These are phyloP conservation scores for Cystobasidium onofrii DNA, from an alignment of 768 basidiomycete genomes.

Conservation along the genomic window DNA sequence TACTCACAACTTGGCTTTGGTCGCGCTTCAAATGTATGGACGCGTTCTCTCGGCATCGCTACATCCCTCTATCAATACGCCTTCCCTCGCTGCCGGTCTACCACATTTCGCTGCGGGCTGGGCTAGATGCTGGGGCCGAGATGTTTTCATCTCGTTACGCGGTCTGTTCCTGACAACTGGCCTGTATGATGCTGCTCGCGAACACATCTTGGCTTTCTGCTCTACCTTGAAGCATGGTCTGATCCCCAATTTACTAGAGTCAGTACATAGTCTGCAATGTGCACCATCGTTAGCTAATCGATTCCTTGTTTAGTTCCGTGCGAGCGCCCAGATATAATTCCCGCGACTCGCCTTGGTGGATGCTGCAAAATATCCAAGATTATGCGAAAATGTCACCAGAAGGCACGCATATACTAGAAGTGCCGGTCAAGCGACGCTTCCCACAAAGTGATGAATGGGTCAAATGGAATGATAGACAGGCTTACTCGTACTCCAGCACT, in stretches of 20 bases:
- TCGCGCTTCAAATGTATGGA: constrained; percentile 65
- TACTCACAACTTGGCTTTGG: constrained; percentile 80
- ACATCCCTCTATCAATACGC: constrained; percentile 55
- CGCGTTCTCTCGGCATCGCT: constrained; percentile 82
- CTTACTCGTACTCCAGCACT: constrained; percentile 71
- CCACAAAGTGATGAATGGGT: constrained; percentile 92
- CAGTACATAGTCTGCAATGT: constrained; percentile 52
- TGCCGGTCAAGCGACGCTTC: constrained; percentile 83
- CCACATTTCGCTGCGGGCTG: constrained; percentile 88
- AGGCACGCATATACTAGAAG: constrained; percentile 68
- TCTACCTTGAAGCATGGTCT: constrained; percentile 81
- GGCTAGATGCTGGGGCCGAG: constrained; percentile 94
- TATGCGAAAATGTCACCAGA: constrained; percentile 76
- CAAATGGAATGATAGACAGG: constrained; percentile 72
- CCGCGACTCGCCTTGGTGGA: constrained; percentile 98
- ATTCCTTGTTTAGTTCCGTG: background rate
- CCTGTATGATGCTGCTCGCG: constrained; percentile 70
- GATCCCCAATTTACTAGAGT: constrained; percentile 92
- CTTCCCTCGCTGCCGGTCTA: constrained; percentile 85
- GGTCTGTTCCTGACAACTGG: constrained; percentile 92
- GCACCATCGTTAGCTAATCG: background rate
- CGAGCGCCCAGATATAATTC: constrained; percentile 62
- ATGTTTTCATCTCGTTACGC: constrained; percentile 46
- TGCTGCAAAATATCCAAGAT: constrained; percentile 96
- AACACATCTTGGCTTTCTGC: constrained; percentile 85